Evolutionary conservation across 2,329 filamentous ascomycete species (phyloP), one percentile per base, ranked within the genome.

Genomic region (Rhinocladiella similis): DNA sequence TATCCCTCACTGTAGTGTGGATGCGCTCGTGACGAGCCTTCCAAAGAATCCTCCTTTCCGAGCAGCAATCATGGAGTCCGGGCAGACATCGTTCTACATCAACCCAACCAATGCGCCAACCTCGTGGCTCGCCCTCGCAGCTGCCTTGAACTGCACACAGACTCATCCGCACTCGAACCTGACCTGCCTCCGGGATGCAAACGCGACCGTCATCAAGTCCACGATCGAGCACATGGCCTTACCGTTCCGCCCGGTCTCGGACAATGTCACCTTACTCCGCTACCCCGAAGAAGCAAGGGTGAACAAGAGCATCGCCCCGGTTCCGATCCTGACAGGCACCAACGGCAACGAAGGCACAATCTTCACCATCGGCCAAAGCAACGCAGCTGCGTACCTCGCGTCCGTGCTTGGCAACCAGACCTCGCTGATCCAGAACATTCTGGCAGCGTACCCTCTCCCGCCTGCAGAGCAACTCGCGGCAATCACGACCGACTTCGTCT

Each of bases 291-390:
- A 18, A 14, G 61, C 61, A 5, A 53, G 61, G 9, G 3, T 49
- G 63, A 51, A 68, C 3, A 67, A 59, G 2, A 70, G 73, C 49
- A 64, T 73, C 9, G 63, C 66, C 3, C 80, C 75, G 57, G 67
- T 81, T 10, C 58, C 60, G 0, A 57, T 74, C 6, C 60, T 75
- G 5, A 77, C 77, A 47, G 77, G 78, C 41, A 72, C 66, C 55
- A 75, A 71, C 7, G 63, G 81, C 19, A 71, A 74, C 14, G 70
- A 79, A 65, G 76, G 77, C 7, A 52, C 41, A 3, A 22, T 56
- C n/a, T 61, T 58, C 49, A 53, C 45, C 18, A 4, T 38, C 38
- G 55, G 50, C 20, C 5, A 49, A 9, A 56, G 35, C 29, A 54
- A 56, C 36, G 36, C 51, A 5, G n/a, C 52, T 5, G 25, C 54